Percentiles rank a stretch among this genome's conserved stretches.
phyloP scores from a whole-genome alignment of 1,284 basidiomycete genomes.

The Phellopilus nigrolimitatus region DNA sequence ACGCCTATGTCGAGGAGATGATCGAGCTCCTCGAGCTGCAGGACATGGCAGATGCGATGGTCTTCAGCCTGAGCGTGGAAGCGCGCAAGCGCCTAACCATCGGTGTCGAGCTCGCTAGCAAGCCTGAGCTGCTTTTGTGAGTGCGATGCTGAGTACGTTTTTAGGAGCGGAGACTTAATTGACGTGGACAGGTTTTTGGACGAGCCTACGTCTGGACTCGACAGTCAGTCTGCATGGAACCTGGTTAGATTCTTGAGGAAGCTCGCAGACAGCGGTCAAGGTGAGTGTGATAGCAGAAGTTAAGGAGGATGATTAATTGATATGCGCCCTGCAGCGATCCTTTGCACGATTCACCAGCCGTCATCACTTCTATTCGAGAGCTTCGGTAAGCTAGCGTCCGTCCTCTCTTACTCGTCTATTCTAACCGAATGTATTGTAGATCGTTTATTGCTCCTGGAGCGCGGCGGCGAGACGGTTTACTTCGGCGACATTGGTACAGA shows the following conservation, averaged over 20 bases:
- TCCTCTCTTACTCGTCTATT: neutral
- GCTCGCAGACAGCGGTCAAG: constrained; percentile 82
- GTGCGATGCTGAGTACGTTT: constrained; percentile 30
- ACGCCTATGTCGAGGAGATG: constrained; percentile 75
- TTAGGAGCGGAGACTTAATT: neutral
- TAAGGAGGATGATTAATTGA: neutral
- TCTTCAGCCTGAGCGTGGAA: constrained; percentile 65
- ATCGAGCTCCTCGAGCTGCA: constrained; percentile 68
- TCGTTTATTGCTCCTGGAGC: constrained; percentile 59
- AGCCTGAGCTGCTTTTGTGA: constrained; percentile 79
- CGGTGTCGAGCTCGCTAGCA: constrained; percentile 83
- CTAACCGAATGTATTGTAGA: constrained; percentile 41
- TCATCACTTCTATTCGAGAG: constrained; percentile 61
- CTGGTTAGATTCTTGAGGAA: constrained; percentile 81
- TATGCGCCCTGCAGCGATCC: constrained; percentile 26
- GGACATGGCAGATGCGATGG: constrained; percentile 58
- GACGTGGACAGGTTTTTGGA: constrained; percentile 14
- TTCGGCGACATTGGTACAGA: constrained; percentile 76
- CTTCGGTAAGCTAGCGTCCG: constrained; percentile 37
- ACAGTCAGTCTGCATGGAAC: constrained; percentile 83
- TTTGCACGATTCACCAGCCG: constrained; percentile 77
- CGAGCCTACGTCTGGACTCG: constrained; percentile 61
- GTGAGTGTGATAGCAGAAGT: constrained; percentile 40
- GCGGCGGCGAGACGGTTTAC: constrained; percentile 70
- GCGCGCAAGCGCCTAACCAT: constrained; percentile 85